Evolutionary conservation across 257 asterid genomes (phyloP).

Genomic region (Penstemon davidsonii): DNA sequence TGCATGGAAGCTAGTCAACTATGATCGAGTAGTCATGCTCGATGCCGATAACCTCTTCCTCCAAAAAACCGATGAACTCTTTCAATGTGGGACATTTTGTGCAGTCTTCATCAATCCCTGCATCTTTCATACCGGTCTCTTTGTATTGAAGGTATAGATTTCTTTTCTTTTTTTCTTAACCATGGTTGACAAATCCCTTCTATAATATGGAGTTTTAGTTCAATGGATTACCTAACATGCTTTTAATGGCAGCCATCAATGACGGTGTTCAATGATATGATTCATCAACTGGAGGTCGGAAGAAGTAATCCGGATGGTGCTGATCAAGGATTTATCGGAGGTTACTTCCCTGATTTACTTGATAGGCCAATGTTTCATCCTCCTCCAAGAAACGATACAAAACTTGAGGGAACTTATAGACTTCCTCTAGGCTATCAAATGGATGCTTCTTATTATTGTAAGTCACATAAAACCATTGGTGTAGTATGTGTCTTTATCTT

Average conservation of each 20-base stretch:
- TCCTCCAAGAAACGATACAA: constrained; percentile 53
- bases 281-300: constrained; percentile 58
- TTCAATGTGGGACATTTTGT: constrained; percentile 89
- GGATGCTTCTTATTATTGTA: constrained; percentile 97
- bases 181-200: too few relatives aligned
- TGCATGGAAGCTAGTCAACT: constrained; percentile 85
- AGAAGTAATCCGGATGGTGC: constrained; percentile 90
- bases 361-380: constrained; percentile 72
- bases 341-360: constrained; percentile 73
- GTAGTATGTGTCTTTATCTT: not conserved
- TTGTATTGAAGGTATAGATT: constrained; percentile 43
- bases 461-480: constrained; percentile 22
- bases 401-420: constrained; percentile 68
- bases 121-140: constrained; percentile 94
- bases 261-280: constrained; percentile 74
- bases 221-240: too few relatives aligned
- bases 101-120: constrained; percentile 95
- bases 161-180: too few relatives aligned
- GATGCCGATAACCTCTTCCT: constrained; percentile 93
- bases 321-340: constrained; percentile 82
- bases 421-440: constrained; percentile 93
- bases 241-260: constrained; percentile 57
- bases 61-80: constrained; percentile 67
- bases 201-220: too few relatives aligned
- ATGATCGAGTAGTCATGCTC: constrained; percentile 85